Base-by-base conservation (phyloP, 306 rosid genomes). In the Dicorynia guianensis region DNA sequence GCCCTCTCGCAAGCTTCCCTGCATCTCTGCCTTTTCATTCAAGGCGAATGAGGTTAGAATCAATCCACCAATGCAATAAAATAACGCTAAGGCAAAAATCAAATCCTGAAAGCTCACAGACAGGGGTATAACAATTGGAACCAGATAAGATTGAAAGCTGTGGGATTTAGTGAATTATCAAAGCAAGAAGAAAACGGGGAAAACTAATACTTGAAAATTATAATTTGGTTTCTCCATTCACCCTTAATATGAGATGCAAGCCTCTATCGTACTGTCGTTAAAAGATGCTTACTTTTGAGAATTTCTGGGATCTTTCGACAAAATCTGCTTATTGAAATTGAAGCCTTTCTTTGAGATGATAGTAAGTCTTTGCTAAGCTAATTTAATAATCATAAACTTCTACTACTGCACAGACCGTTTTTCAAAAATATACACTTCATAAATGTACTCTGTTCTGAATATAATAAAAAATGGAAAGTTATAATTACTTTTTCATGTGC, bases 11-110 rank as follows among this genome's bases (percentile, higher is more conserved):
- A 81, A 85, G 38, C 75, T 84, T 84, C 83, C 78, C 83, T 75
- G 89, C 93, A 92, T 89, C 72, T 89, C 83, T 76, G 48, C 84
- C 77, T 83, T 87, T 63, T 76, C 89, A 96, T 88, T 69, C 49
- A 79, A 64, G 43, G 59, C 11, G 44, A 70, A 43, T 48, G 34
- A 81, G 10, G 53, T 67, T 72, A 76, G 63, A 68, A 71, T 86
- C 77, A 68, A 71, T 86, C 77, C 72, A 86, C 58, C 77, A 63
- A 49, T 12, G 46, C 56, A 13, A 66, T 67, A 50, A 19, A 33
- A 42, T 17, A 17, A 54, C 54, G 40, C 66, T 46, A 69, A 8
- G 63, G 18, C 48, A 66, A 50, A 77, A 19, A 71, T 61, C 74
- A 71, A 57, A 75, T 69, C 25, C 64, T 20, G 57, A 58, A 82